Evolutionary conservation across 495 filamentous ascomycete species (phyloP), one percentile per base, ranked within the genome.

Genomic region (Penicillium pancosmium): DNA sequence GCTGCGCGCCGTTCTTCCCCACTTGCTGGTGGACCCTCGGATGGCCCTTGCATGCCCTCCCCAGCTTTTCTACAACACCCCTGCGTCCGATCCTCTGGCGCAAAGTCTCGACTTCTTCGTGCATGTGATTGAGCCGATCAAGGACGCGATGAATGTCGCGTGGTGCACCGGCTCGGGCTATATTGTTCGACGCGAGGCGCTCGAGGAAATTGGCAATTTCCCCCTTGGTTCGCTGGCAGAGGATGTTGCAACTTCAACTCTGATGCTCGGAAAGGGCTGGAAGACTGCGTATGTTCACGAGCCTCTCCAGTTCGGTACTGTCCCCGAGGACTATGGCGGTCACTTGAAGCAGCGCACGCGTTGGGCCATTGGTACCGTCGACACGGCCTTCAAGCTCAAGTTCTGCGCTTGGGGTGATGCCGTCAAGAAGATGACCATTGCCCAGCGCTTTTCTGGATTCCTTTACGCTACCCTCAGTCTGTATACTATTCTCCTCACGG

Each of bases 121-220:
- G 21, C 74, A 79, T 63, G 73, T 80, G n/a, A 75, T 75, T 50
- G 79, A 82, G 56, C 73, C 73, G n/a, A 76, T 80, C 50, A 82
- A 82, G 61, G 79, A 84, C 63, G 69, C 74, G 7, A 68, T 80
- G 36, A 72, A 69, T 34, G 73, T 67, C 27, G 78, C 79, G 27
- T 81, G 79, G 81, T 81, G 80, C 56, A 81, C 80, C 21, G 82
- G 82, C 9, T 83, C 80, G 21, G 82, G 82, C 31, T 84, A 79
- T 53, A 68, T 80, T 15, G 64, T 79, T 47, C 75, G 81, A 5
- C 76, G 80, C 18, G 66, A 66, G 35, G 80, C 81, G 16, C 68
- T 85, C 13, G 73, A 82, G 46, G 67, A 73, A 31, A 83, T 84
- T 49, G 81, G 80, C 46, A 75, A 78, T 31, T 83, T 80, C 61